These are phyloP conservation scores for Thinopyrum obtusiflorum DNA, from an alignment of 202 grass and related monocot genomes.

Conservation along the genomic window DNA sequence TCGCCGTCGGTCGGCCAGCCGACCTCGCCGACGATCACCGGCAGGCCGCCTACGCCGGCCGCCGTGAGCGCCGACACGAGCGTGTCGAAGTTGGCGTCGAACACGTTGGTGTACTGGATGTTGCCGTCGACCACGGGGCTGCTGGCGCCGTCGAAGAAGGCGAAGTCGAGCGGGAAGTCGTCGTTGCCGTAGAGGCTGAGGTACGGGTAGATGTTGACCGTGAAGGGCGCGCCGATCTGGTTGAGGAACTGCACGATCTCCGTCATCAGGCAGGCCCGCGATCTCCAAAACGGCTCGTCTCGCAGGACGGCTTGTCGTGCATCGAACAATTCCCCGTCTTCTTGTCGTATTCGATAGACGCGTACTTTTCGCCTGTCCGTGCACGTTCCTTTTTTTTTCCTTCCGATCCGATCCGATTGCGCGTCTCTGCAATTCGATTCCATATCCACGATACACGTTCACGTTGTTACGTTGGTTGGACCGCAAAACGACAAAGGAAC, in stretches of 20 bases:
- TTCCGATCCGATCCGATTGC: too few relatives aligned
- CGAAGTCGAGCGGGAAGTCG: slow-evolving; percentile 77
- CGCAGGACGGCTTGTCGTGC: too few relatives aligned
- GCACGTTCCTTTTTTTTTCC: too few relatives aligned
- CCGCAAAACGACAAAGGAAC: too few relatives aligned
- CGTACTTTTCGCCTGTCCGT: too few relatives aligned
- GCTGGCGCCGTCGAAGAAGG: slow-evolving; percentile 83
- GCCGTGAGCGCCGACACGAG: slow-evolving; percentile 61
- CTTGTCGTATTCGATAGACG: too few relatives aligned
- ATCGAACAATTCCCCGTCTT: too few relatives aligned
- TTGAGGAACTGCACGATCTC: slow-evolving; percentile 81
- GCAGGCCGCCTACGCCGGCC: slow-evolving; percentile 55
- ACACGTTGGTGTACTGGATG: slow-evolving; percentile 81
- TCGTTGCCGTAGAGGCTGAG: slow-evolving; percentile 72
- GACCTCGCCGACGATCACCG: slow-evolving; percentile 80
- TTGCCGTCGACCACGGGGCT: slow-evolving; percentile 50
- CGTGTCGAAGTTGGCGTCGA: slow-evolving; percentile 98
- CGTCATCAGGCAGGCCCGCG: too few relatives aligned
- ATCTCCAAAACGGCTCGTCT: too few relatives aligned
- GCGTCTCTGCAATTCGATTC: too few relatives aligned
- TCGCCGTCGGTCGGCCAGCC: slow-evolving; percentile 95
- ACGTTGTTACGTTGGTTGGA: too few relatives aligned
- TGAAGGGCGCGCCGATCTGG: slow-evolving; percentile 77
- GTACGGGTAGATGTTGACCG: slow-evolving; percentile 98
- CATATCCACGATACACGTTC: too few relatives aligned